These are phyloP conservation scores for Phyllosticta capitalensis DNA, from an alignment of 2,329 filamentous ascomycete species.

Conservation along the genomic window DNA sequence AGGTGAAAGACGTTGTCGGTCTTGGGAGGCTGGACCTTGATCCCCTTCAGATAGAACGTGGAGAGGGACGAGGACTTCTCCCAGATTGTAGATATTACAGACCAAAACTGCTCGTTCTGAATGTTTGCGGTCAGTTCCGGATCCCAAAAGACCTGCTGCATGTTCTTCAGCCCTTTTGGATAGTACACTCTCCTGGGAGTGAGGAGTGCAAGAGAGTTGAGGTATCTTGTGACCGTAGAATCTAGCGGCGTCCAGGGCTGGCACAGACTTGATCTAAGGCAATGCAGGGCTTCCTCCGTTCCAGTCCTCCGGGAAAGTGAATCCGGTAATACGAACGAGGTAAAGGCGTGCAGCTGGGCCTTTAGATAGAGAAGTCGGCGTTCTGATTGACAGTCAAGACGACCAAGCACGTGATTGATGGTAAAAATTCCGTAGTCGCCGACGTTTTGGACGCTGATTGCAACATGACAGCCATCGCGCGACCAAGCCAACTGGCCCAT, in stretches of 20 bases:
- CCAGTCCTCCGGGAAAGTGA: slow-evolving; percentile 50
- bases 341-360: slow-evolving; percentile 51
- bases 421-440: slow-evolving; percentile 41
- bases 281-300: slow-evolving; percentile 48
- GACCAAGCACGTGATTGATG: slow-evolving; percentile 46
- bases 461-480: slow-evolving; percentile 34
- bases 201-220: slow-evolving; percentile 24
- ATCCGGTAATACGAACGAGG: slow-evolving; percentile 50
- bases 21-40: background rate
- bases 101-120: slow-evolving; percentile 24
- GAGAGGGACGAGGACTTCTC: slow-evolving; percentile 12
- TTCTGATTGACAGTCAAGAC: slow-evolving; percentile 49
- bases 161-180: slow-evolving; percentile 17
- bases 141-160: slow-evolving; percentile 27
- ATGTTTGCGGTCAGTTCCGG: slow-evolving; percentile 15
- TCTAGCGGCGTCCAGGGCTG: slow-evolving; percentile 28
- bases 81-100: slow-evolving; percentile 14
- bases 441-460: slow-evolving; percentile 27
- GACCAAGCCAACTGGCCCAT: slow-evolving; percentile 29
- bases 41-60: background rate
- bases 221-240: background rate
- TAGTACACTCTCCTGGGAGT: slow-evolving; percentile 29
- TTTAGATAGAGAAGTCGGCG: slow-evolving; percentile 47
- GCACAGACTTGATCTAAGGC: slow-evolving; percentile 40
- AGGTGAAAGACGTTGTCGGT: background rate